A percentile compares a stretch with the other conserved stretches of the same genome.
phyloP scores from a whole-genome alignment of 2,329 filamentous ascomycete species.

The Ophiocordyceps sinensis region DNA sequence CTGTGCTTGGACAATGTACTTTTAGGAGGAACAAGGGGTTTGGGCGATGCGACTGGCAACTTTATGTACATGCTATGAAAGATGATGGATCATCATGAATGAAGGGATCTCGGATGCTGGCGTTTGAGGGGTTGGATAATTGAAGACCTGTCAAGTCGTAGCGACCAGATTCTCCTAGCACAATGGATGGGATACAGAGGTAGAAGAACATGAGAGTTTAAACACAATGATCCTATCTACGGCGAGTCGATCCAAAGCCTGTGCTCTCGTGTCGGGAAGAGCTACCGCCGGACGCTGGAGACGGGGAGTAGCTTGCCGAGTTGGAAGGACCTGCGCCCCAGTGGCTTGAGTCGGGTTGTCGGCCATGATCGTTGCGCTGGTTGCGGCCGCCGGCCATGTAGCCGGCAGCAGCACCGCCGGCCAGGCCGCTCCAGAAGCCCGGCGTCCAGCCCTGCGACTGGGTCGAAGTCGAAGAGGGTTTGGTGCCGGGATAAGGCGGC shows the following conservation, averaged over 20 bases:
- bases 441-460: constrained; percentile 44
- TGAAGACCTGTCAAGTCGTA: constrained; percentile 1
- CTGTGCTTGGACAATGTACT: constrained; percentile 13
- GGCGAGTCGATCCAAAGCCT: constrained; percentile 56
- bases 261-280: constrained; percentile 50
- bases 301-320: constrained; percentile 14
- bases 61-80: constrained; percentile 10
- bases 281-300: constrained; percentile 17
- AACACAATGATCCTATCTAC: constrained; percentile 28
- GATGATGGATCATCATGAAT: constrained; percentile 1
- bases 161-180: neutral
- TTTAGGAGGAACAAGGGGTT: constrained; percentile 6
- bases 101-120: neutral
- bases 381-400: constrained; percentile 46
- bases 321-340: constrained; percentile 7
- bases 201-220: neutral
- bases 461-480: constrained; percentile 13
- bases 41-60: constrained; percentile 4
- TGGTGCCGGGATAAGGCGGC: constrained; percentile 27
- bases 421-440: constrained; percentile 61
- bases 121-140: constrained; percentile 8
- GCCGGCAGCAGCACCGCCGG: constrained; percentile 52
- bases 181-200: neutral
- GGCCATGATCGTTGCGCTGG: constrained; percentile 15
- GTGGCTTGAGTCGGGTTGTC: constrained; percentile 17